phyloP scores from a whole-genome alignment of 306 rosid genomes.

The Dryas drummondii region DNA sequence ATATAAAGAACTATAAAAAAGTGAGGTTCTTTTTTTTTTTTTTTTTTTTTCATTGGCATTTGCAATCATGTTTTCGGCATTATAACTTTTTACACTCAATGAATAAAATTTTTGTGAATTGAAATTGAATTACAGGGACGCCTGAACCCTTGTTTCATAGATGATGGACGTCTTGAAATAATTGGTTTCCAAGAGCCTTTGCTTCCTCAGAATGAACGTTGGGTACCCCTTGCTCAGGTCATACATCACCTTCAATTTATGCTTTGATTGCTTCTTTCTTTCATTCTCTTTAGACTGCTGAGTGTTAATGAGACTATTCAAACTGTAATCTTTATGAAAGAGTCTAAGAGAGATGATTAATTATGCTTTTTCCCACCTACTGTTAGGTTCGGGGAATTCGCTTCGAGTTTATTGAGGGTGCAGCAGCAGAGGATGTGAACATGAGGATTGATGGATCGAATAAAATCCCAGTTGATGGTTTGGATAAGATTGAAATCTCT shows the following conservation, averaged over 20 bases:
- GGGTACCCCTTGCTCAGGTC: background rate
- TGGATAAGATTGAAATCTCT: background rate
- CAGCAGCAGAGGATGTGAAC: background rate
- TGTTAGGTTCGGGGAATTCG: constrained; percentile 6
- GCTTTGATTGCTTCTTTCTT: no score
- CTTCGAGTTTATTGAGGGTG: background rate
- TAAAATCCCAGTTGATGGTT: background rate
- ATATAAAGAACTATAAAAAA: background rate
- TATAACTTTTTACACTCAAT: background rate
- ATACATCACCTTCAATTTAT: background rate
- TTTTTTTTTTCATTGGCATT: background rate
- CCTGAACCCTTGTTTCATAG: background rate
- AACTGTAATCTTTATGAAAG: no score
- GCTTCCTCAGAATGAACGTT: no score
- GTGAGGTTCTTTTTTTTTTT: background rate
- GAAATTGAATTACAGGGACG: background rate
- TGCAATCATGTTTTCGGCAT: background rate
- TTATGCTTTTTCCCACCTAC: no score
- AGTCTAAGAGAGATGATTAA: no score
- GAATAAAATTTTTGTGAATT: background rate
- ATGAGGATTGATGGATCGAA: constrained; percentile 1
- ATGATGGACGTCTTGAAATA: background rate
- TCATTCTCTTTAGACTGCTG: no score
- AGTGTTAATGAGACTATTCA: no score
- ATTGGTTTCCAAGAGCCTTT: background rate